Evolutionary conservation across 768 basidiomycete species (phyloP), one percentile per base, ranked within the genome.

Genomic region (Macrolepiota fuliginosa): DNA sequence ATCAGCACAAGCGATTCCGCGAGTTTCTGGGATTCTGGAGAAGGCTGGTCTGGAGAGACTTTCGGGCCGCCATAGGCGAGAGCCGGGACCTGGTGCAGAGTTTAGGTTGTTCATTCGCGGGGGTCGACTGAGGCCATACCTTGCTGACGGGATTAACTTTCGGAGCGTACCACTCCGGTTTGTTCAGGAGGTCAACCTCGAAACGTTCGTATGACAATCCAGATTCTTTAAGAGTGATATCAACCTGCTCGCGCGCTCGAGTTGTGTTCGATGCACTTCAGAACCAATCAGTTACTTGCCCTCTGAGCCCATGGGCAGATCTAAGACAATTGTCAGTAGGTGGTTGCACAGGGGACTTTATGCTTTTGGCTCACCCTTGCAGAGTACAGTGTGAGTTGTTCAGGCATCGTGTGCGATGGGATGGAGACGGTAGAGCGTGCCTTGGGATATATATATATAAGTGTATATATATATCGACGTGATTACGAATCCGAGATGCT

Each of bases 71-170:
- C 87, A 65, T 85, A 88, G 0, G 83, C 73, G 39, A 89, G 73
- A 0, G 85, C 84, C 22, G 87, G 83, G 15, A 87, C 80, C 84
- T 84, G 52, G 13, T 35, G 5, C 54, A 61, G 15, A 32, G 0
- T 37, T 13, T n/a, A 47, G 29, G 35, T 10, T 12, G 10, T 11
- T 25, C 49, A 11, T 32, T 5, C 55, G 5, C 17, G 17, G 11
- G 10, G 51, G 27, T 24, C 36, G 13, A 17, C n/a, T 10, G 13
- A 27, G 37, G 40, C 25, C 68, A 15, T 66, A 86, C 88, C 80
- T 88, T 89, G 74, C 82, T 82, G 0, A 81, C 86, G 1, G 83
- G 84, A 72, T 90, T 90, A 40, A 90, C 81, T 62, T 84, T 79
- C 0, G 81, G 78, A 0, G 82, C 82, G 67, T 87, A 89, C 88